Conservation (phyloP, 2,329 filamentous ascomycete species). For the Byssoonygena ceratinophila region DNA sequence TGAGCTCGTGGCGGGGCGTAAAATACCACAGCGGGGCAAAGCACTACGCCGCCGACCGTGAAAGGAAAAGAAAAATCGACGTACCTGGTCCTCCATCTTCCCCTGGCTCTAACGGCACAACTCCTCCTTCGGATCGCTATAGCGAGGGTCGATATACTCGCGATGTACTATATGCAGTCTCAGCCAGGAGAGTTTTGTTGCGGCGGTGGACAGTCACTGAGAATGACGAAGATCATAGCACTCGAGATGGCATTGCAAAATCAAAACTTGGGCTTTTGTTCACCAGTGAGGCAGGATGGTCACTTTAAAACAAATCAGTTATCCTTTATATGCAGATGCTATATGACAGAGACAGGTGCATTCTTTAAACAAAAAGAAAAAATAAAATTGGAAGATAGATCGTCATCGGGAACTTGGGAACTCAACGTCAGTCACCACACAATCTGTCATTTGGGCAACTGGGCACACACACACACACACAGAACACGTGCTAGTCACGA, state of each 20-base stretch:
- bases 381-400: not conserved
- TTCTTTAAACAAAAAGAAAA: too few species aligned
- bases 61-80: conserved; percentile 13
- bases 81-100: conserved; percentile 39
- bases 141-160: conserved; percentile 12
- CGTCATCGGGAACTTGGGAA: not conserved
- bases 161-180: conserved; percentile 17
- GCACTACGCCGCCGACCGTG: not conserved
- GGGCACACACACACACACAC: conserved; percentile 4
- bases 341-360: not conserved
- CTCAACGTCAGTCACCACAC: not conserved
- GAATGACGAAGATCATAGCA: conserved; percentile 22
- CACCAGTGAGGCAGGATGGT: not conserved
- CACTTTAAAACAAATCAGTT: not conserved
- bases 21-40: conserved; percentile 2
- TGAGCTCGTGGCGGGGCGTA: conserved; percentile 12
- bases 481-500: conserved; percentile 8
- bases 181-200: conserved; percentile 15
- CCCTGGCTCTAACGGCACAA: conserved; percentile 26
- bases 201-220: conserved; percentile 17
- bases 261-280: not conserved
- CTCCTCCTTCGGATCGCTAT: conserved; percentile 7
- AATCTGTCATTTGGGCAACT: conserved; percentile 4
- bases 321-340: not conserved
- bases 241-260: conserved; percentile 11